Percentiles rank a stretch among this genome's conserved stretches.
Evolutionary conservation across 805 yeast genomes (phyloP).

Genomic region (Sugiyamaella americana): DNA sequence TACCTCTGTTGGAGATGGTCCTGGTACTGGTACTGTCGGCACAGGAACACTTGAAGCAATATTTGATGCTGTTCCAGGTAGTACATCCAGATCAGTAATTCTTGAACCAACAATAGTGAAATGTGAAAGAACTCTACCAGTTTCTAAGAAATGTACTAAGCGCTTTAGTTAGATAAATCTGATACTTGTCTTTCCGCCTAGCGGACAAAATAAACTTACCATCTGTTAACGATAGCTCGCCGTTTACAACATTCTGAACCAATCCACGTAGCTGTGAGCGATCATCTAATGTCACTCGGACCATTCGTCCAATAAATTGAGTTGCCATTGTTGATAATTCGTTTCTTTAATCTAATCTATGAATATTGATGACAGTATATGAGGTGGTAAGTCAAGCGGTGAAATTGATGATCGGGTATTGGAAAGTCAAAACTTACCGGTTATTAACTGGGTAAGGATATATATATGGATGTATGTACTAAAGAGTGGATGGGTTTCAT

Average conservation of each 20-base stretch:
- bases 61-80: conserved; percentile 9
- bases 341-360: too few species aligned
- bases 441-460: too few species aligned
- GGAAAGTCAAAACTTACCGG: too few species aligned
- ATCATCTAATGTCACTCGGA: conserved; percentile 21
- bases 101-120: conserved; percentile 15
- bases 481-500: too few species aligned
- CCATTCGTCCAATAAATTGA: conserved; percentile 22
- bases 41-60: neutral
- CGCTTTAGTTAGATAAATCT: too few species aligned
- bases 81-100: conserved; percentile 21
- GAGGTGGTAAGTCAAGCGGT: too few species aligned
- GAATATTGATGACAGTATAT: too few species aligned
- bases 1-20: conserved; percentile 1
- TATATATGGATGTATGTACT: too few species aligned
- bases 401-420: too few species aligned
- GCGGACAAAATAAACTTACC: too few species aligned
- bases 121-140: conserved; percentile 10
- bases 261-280: conserved; percentile 17
- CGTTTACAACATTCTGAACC: conserved; percentile 18
- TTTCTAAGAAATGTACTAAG: conserved; percentile 12
- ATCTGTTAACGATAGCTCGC: conserved; percentile 16
- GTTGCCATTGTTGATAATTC: conserved; percentile 12
- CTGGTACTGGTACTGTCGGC: neutral
- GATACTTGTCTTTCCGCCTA: too few species aligned